These are phyloP conservation scores for Coemansia reversa DNA, from an alignment of 192 early-diverging fungal species.

Conservation along the genomic window DNA sequence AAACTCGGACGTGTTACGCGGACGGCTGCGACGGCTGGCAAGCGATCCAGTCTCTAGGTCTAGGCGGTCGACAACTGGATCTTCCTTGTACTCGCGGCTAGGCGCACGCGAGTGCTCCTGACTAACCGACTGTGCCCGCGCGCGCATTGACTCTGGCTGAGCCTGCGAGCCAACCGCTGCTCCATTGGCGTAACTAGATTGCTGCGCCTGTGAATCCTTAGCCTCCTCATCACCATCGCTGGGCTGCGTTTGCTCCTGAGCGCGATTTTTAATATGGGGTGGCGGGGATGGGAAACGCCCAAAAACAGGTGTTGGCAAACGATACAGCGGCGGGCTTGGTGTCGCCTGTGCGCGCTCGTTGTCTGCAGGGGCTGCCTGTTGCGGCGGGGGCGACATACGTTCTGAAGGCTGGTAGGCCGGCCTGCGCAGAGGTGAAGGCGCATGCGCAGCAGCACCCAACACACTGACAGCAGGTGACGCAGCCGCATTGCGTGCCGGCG, in stretches of 20 bases:
- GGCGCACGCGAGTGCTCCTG: constrained; percentile 7
- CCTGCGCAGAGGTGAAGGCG: constrained; percentile 34
- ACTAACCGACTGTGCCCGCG: constrained; percentile 32
- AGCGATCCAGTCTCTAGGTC: constrained; percentile 47
- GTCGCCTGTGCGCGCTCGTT: constrained; percentile 10
- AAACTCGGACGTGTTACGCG: constrained; percentile 38
- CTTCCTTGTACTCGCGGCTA: constrained; percentile 21
- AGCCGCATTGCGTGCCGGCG: constrained; percentile 23
- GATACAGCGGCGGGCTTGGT: constrained; percentile 38
- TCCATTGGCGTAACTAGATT: neutral
- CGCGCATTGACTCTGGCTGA: constrained; percentile 10
- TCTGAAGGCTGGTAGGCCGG: constrained; percentile 39
- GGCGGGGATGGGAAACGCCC: constrained; percentile 54
- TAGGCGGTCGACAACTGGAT: constrained; percentile 42
- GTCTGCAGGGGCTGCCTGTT: constrained; percentile 1
- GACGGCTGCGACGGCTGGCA: constrained; percentile 38
- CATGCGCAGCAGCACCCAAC: constrained; percentile 11
- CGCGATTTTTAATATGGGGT: constrained; percentile 52
- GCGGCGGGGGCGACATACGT: constrained; percentile 20
- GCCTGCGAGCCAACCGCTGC: constrained; percentile 9
- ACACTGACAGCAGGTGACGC: constrained; percentile 15
- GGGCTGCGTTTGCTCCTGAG: constrained; percentile 11
- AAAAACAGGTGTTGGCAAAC: constrained; percentile 48
- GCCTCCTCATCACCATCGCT: constrained; percentile 4
- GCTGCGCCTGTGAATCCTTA: neutral